Percentiles rank a stretch among this genome's conserved stretches.
Evolutionary conservation across 2,329 filamentous ascomycete species (phyloP).

Genomic region (Pseudogymnoascus destructans): DNA sequence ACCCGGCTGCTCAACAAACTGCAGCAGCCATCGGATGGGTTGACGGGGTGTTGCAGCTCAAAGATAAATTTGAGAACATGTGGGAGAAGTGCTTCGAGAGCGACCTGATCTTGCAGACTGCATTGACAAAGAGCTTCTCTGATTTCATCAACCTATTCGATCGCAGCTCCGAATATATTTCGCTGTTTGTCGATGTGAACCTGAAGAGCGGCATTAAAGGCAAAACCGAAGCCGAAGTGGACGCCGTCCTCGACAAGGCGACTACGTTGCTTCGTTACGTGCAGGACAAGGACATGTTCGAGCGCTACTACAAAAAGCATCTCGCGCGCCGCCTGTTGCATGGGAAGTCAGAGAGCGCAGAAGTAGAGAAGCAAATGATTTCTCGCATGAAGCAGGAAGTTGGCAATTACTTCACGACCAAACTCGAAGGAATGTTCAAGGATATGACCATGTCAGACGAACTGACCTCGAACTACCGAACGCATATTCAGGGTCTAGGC

Average conservation of each 20-base stretch:
- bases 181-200: constrained; percentile 92
- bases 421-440: constrained; percentile 95
- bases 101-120: constrained; percentile 67
- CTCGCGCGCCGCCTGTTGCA: constrained; percentile 76
- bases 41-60: constrained; percentile 72
- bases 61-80: constrained; percentile 78
- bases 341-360: constrained; percentile 78
- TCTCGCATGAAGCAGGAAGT: constrained; percentile 94
- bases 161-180: constrained; percentile 82
- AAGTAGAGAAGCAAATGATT: constrained; percentile 92
- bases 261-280: constrained; percentile 80
- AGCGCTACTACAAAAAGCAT: constrained; percentile 97
- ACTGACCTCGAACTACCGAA: constrained; percentile 63
- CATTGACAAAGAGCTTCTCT: constrained; percentile 74
- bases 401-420: constrained; percentile 83
- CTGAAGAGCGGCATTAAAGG: constrained; percentile 88
- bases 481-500: constrained; percentile 43
- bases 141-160: constrained; percentile 89
- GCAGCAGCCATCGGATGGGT: constrained; percentile 88
- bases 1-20: constrained; percentile 63
- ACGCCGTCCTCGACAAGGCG: constrained; percentile 73
- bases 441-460: constrained; percentile 85
- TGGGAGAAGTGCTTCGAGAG: constrained; percentile 59
- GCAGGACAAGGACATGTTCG: constrained; percentile 85
- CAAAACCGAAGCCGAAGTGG: constrained; percentile 80